Conservation (phyloP, 2,329 filamentous ascomycete genomes). For the Cercospora nicotianae region DNA sequence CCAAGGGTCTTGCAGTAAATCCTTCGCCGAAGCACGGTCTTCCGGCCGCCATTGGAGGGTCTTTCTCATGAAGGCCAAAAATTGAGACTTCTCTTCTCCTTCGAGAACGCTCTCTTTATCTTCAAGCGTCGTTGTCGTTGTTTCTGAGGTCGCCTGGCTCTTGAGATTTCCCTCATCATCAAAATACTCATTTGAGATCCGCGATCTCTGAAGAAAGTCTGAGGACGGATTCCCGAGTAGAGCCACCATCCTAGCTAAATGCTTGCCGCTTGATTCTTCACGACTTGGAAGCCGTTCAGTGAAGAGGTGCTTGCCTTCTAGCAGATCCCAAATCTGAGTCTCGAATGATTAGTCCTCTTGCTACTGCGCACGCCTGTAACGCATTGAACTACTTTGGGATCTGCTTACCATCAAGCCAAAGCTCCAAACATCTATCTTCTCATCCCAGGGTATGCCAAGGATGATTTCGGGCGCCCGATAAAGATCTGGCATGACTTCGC, state of each 20-base stretch:
- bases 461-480: constrained; percentile 37
- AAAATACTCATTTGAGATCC: neutral
- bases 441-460: constrained; percentile 31
- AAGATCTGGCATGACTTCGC: constrained; percentile 31
- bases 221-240: neutral
- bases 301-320: constrained; percentile 2
- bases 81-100: constrained; percentile 36
- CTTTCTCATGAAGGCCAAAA: constrained; percentile 39
- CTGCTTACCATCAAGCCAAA: constrained; percentile 24
- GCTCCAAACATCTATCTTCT: constrained; percentile 36
- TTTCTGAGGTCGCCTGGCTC: neutral
- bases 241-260: constrained; percentile 8
- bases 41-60: constrained; percentile 45
- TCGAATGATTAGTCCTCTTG: neutral
- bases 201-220: neutral
- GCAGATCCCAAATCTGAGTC: neutral
- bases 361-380: too few relatives aligned
- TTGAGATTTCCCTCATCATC: neutral
- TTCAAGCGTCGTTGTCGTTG: neutral
- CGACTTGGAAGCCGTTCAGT: neutral
- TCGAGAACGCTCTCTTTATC: neutral
- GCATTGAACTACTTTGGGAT: too few relatives aligned
- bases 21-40: constrained; percentile 40
- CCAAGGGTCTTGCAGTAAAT: constrained; percentile 43
- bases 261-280: constrained; percentile 4